Conservation (phyloP, 148 eudicot species). For the Cornus florida region DNA sequence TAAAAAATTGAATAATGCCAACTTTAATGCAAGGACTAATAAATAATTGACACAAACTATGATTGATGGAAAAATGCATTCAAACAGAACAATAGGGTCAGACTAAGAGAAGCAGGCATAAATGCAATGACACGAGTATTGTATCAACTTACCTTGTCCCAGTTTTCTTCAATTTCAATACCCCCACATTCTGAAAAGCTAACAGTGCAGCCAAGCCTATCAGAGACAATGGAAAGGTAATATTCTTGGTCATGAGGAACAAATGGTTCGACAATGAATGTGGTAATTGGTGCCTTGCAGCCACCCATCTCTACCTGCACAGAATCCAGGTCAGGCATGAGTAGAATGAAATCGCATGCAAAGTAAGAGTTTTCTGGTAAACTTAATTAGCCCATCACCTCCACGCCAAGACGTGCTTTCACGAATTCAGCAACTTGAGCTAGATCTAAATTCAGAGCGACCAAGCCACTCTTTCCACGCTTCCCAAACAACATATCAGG, state of each 20-base stretch:
- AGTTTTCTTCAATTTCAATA: constrained; percentile 84
- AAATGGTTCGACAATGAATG: constrained; percentile 82
- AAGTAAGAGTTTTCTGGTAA: constrained; percentile 3
- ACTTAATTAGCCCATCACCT: constrained; percentile 34
- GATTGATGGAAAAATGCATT: neutral
- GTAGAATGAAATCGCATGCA: neutral
- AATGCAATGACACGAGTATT: neutral
- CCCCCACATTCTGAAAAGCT: constrained; percentile 94
- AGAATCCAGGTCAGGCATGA: neutral
- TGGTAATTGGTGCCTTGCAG: constrained; percentile 79
- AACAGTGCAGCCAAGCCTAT: constrained; percentile 66
- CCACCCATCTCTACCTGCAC: constrained; percentile 74
- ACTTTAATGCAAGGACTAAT: neutral
- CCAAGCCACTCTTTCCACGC: constrained; percentile 89
- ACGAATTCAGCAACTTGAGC: constrained; percentile 84
- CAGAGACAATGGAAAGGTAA: constrained; percentile 73
- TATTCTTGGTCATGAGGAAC: constrained; percentile 76
- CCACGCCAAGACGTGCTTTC: constrained; percentile 66
- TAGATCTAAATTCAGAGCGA: constrained; percentile 70
- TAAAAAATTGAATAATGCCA: neutral
- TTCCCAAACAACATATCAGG: constrained; percentile 90
- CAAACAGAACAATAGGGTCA: neutral
- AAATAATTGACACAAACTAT: neutral
- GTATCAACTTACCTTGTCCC: constrained; percentile 68
- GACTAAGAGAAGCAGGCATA: neutral